Evolutionary conservation across 768 basidiomycete genomes (phyloP), one percentile per base, ranked within the genome.

Genomic region (Boletus rufocinnamomeus): DNA sequence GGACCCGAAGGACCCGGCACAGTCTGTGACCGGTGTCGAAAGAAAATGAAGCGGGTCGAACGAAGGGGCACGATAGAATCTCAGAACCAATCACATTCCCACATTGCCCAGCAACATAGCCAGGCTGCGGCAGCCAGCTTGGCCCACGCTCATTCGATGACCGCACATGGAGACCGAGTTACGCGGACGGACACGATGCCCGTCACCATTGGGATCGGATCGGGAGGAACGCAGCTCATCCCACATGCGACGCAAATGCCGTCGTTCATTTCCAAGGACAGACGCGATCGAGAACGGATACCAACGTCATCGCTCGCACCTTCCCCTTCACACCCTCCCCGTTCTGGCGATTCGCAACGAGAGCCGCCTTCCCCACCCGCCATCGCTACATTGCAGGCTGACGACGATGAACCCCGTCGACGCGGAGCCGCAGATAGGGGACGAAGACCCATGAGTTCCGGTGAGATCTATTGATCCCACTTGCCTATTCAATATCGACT

Each of bases 11-110:
- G 90, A 0, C 90, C 90, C 51, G 90, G 89, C 23, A 92, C 90
- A 0, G 89, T 92, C 0, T 92, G 89, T 66, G 90, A 92, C 77
- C 76, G 89, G 82, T 91, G 90, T 72, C 82, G 90, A 52, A 92
- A 92, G 72, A 91, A 91, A 72, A 90, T 91, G 88, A 91, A 91
- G 73, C 84, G 90, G 2, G 87, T 89, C 50, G 90, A 92, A 67
- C 77, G 88, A 23, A 77, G 89, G 9, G 88, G 86, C 9, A 89
- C 87, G 11, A 71, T 87, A 2, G 87, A 87, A 46, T 66, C 64
- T 14, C 74, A 66, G 38, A 68, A 68, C n/a, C 68, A 64, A 21
- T 58, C 63, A 6, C 66, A 62, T 28, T 27, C 60, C 32, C 69
- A 66, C 58, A 60, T 65, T 9, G 51, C 17, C 45, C 63, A 59